Evolutionary conservation across 441 rosid genomes (phyloP).

Genomic region (Sinapis alba): DNA sequence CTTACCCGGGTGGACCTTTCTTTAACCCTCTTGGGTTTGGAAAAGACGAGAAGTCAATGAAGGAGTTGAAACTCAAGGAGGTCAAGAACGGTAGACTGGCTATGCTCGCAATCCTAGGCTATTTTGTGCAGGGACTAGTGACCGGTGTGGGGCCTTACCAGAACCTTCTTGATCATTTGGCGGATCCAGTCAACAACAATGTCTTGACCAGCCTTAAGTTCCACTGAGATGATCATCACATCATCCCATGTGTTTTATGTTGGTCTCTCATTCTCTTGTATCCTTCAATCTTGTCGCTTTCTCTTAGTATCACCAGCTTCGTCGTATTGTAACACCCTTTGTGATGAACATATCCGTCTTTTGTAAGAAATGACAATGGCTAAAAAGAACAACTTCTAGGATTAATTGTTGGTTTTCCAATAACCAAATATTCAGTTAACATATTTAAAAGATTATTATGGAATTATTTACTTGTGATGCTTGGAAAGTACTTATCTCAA

Average conservation of each 20-base stretch:
- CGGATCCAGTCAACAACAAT: conserved; percentile 89
- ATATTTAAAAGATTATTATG: not conserved
- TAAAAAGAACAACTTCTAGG: conserved; percentile 17
- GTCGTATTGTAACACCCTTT: conserved; percentile 45
- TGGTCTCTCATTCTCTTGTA: conserved; percentile 14
- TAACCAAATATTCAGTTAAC: not conserved
- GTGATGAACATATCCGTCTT: conserved; percentile 46
- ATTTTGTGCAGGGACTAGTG: too few relatives aligned
- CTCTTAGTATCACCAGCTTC: conserved; percentile 26
- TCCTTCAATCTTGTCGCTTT: conserved; percentile 16
- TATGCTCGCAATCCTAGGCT: conserved; percentile 72
- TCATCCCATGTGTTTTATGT: conserved; percentile 1
- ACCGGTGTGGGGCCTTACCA: too few relatives aligned
- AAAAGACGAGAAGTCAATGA: conserved; percentile 84
- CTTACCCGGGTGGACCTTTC: conserved; percentile 92
- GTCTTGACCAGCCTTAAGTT: conserved; percentile 91
- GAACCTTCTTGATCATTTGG: conserved; percentile 49
- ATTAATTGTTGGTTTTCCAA: conserved; percentile 10
- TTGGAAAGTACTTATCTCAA: not conserved
- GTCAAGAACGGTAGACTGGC: conserved; percentile 92
- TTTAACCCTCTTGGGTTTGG: conserved; percentile 94
- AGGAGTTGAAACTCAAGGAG: conserved; percentile 90
- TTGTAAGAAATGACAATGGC: conserved; percentile 33
- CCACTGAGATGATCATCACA: conserved; percentile 49
- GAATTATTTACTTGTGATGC: not conserved